Percentiles rank a stretch among this genome's conserved stretches.
These are phyloP conservation scores for Epichloe amarillans DNA, from an alignment of 2,329 filamentous ascomycete genomes.

Conservation along the genomic window DNA sequence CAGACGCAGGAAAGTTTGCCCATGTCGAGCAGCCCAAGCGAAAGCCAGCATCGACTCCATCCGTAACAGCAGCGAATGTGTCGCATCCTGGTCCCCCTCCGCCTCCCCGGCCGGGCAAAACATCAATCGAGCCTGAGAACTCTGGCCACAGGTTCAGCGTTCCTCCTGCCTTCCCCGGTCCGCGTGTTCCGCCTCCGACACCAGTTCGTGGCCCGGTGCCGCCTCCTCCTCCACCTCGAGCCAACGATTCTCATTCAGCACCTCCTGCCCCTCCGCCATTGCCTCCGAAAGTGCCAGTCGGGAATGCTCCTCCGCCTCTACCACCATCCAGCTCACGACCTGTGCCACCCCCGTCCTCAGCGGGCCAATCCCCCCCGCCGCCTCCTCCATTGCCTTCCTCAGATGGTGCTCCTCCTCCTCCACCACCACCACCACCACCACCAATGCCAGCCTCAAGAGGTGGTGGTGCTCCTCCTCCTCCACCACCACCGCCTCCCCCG, in stretches of 20 bases:
- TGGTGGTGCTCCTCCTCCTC: constrained; percentile 18
- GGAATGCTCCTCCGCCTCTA: constrained; percentile 32
- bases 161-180: constrained; percentile 65
- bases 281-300: constrained; percentile 33
- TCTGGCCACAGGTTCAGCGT: constrained; percentile 53
- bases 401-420: constrained; percentile 22
- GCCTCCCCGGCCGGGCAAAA: constrained; percentile 46
- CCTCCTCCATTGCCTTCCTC: constrained; percentile 16
- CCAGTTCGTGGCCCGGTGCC: constrained; percentile 59
- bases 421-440: constrained; percentile 21
- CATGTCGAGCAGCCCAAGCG: constrained; percentile 30
- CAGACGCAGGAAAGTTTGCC: constrained; percentile 81
- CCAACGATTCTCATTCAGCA: constrained; percentile 16
- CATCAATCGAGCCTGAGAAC: constrained; percentile 49
- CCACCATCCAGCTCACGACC: constrained; percentile 39
- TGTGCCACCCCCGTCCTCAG: constrained; percentile 37
- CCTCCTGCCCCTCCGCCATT: constrained; percentile 28
- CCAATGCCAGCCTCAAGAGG: constrained; percentile 16
- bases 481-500: constrained; percentile 38
- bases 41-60: constrained; percentile 10
- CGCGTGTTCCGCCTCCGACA: constrained; percentile 60
- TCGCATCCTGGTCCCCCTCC: constrained; percentile 19
- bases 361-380: constrained; percentile 10
- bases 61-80: neutral
- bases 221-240: constrained; percentile 49